A percentile compares a stretch with the other conserved stretches of the same genome.
Evolutionary conservation across 345 rosid species (phyloP).

Genomic region (Eutrema japonicum): DNA sequence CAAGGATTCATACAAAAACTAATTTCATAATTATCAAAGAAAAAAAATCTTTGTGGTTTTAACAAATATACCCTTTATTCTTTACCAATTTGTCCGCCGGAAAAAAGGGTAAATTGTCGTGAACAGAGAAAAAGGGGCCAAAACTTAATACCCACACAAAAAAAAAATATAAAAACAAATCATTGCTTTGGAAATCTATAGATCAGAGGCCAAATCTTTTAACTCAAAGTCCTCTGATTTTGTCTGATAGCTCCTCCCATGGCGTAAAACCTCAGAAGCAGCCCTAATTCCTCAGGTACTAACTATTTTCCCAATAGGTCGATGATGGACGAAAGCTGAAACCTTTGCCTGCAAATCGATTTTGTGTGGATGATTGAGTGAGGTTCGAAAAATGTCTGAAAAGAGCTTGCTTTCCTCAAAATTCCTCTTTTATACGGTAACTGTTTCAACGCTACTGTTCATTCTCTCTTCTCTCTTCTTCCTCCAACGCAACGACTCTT

Average conservation of each 20-base stretch:
- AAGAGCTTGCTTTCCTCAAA: constrained; percentile 58
- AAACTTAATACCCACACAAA: too few relatives aligned
- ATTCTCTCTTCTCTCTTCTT: constrained; percentile 62
- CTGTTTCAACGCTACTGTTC: constrained; percentile 57
- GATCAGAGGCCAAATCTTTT: constrained; percentile 23
- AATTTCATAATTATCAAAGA: too few relatives aligned
- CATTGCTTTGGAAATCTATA: constrained; percentile 7
- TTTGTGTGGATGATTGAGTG: constrained; percentile 30
- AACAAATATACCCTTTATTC: background rate
- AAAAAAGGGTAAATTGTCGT: background rate
- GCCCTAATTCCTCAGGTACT: constrained; percentile 34
- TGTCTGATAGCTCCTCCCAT: constrained; percentile 8
- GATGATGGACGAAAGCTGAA: constrained; percentile 24
- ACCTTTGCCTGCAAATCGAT: constrained; percentile 20
- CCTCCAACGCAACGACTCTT: constrained; percentile 59
- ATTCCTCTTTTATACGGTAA: constrained; percentile 61
- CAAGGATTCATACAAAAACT: background rate
- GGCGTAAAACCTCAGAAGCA: constrained; percentile 27
- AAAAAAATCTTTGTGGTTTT: too few relatives aligned
- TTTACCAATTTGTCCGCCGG: background rate
- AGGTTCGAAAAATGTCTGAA: constrained; percentile 54
- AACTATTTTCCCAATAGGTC: background rate
- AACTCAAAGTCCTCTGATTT: constrained; percentile 16
- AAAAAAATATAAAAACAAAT: too few relatives aligned
- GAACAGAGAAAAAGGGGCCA: constrained; percentile 3